phyloP scores from a whole-genome alignment of 768 basidiomycete genomes.

The Suillus subaureus region DNA sequence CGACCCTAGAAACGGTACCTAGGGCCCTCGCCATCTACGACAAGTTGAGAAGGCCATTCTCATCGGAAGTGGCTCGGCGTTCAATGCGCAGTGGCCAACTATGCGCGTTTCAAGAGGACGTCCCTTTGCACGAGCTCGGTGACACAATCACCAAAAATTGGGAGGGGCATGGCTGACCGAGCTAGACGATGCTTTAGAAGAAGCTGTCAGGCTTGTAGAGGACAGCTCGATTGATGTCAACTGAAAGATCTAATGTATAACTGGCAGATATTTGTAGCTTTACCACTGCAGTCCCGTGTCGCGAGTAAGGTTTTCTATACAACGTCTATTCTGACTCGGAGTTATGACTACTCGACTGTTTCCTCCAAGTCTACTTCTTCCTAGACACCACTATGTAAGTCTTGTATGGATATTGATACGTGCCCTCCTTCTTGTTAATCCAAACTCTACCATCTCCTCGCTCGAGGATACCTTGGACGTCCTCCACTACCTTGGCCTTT shows the following conservation, averaged over 20 bases:
- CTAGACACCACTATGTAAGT: conserved; percentile 57
- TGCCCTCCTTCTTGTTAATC: conserved; percentile 74
- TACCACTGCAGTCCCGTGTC: too few species aligned
- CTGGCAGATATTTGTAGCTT: background rate
- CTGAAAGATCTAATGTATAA: background rate
- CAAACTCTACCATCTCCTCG: conserved; percentile 66
- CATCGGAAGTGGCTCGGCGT: background rate
- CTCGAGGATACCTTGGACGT: conserved; percentile 57
- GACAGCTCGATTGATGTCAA: background rate
- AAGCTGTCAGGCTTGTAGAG: conserved; percentile 22
- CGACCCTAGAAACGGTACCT: too few species aligned
- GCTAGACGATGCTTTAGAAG: conserved; percentile 17
- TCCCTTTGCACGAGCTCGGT: conserved; percentile 41
- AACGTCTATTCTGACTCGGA: too few species aligned
- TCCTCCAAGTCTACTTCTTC: conserved; percentile 29
- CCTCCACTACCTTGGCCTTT: conserved; percentile 51
- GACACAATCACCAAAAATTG: conserved; percentile 35
- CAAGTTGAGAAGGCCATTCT: too few species aligned
- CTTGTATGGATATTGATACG: conserved; percentile 83
- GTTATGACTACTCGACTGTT: background rate
- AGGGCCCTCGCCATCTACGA: too few species aligned
- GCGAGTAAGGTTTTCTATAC: too few species aligned
- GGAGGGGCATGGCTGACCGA: conserved; percentile 18
- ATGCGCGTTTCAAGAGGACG: conserved; percentile 17
- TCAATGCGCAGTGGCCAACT: conserved; percentile 23